A percentile compares a stretch with the other conserved stretches of the same genome.
Conservation (phyloP, 768 basidiomycete genomes). For the Amanita phalloides region DNA sequence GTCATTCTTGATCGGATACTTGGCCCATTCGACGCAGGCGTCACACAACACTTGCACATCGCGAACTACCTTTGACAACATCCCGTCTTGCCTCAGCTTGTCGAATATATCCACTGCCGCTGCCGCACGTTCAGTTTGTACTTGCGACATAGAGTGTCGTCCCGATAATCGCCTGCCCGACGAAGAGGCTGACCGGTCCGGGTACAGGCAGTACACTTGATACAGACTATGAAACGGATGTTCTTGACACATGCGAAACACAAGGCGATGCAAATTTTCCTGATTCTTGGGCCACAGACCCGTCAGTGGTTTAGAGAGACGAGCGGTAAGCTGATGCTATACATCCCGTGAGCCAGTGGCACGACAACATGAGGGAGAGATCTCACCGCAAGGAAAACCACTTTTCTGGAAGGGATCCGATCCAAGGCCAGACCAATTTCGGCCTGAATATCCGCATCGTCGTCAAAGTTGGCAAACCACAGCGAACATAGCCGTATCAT, state of each 20-base stretch:
- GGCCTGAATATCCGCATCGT: constrained; percentile 31
- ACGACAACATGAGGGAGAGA: not conserved
- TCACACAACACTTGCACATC: constrained; percentile 51
- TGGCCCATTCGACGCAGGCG: constrained; percentile 69
- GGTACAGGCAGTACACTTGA: constrained; percentile 71
- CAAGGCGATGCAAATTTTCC: constrained; percentile 45
- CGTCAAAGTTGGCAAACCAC: constrained; percentile 85
- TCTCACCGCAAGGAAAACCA: constrained; percentile 69
- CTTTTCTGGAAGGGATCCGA: constrained; percentile 74
- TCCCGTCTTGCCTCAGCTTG: constrained; percentile 33
- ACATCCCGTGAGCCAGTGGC: not conserved
- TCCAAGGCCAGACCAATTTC: constrained; percentile 34
- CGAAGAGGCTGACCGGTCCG: constrained; percentile 14
- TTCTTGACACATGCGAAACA: constrained; percentile 72
- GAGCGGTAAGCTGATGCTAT: constrained; percentile 85
- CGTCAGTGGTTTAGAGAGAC: constrained; percentile 42
- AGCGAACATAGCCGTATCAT: constrained; percentile 79
- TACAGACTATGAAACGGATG: constrained; percentile 94
- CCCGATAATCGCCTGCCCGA: constrained; percentile 32
- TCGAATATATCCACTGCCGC: constrained; percentile 59
- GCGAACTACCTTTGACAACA: constrained; percentile 25
- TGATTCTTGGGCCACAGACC: constrained; percentile 31
- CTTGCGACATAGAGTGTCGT: constrained; percentile 28
- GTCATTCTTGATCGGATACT: constrained; percentile 36
- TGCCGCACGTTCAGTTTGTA: constrained; percentile 46